Evolutionary conservation across 352 stramenopile genomes (phyloP).

Genomic region (Phytophthora ohioensis): DNA sequence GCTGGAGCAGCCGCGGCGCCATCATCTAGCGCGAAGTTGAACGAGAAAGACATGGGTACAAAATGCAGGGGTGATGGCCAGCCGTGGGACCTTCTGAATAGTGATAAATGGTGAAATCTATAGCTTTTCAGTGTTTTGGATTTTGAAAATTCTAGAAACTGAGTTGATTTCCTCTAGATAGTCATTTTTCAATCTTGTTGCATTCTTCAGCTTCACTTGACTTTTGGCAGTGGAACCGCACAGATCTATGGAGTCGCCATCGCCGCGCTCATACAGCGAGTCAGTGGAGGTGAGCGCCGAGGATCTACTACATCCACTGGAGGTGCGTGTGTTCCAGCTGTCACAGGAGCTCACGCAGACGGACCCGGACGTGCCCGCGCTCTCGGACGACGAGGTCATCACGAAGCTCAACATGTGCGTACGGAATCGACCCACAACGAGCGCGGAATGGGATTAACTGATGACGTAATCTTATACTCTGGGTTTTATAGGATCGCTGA

Average conservation of each 20-base stretch:
- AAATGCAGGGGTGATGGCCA: constrained; percentile 12
- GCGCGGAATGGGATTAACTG: constrained; percentile 12
- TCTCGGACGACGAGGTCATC: constrained; percentile 69
- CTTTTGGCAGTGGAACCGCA: background rate
- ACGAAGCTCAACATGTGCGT: constrained; percentile 83
- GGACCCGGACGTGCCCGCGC: constrained; percentile 41
- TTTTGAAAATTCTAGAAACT: background rate
- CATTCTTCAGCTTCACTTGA: background rate
- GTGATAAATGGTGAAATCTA: background rate
- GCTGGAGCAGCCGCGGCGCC: background rate
- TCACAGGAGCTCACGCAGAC: constrained; percentile 69
- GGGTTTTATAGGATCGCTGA: constrained; percentile 67
- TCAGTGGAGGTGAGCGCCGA: constrained; percentile 41
- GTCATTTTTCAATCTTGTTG: background rate
- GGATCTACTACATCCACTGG: constrained; percentile 64
- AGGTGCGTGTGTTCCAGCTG: constrained; percentile 70
- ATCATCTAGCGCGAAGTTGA: constrained; percentile 69
- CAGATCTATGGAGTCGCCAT: constrained; percentile 27
- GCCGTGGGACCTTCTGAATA: background rate
- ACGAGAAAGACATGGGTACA: constrained; percentile 53
- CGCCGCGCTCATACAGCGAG: constrained; percentile 37
- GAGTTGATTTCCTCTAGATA: background rate
- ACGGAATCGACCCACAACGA: constrained; percentile 2
- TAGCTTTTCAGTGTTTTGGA: background rate
- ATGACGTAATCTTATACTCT: constrained; percentile 17